Conservation (phyloP, 139 green algal species). For the Chlamydomonas asymmetrica region DNA sequence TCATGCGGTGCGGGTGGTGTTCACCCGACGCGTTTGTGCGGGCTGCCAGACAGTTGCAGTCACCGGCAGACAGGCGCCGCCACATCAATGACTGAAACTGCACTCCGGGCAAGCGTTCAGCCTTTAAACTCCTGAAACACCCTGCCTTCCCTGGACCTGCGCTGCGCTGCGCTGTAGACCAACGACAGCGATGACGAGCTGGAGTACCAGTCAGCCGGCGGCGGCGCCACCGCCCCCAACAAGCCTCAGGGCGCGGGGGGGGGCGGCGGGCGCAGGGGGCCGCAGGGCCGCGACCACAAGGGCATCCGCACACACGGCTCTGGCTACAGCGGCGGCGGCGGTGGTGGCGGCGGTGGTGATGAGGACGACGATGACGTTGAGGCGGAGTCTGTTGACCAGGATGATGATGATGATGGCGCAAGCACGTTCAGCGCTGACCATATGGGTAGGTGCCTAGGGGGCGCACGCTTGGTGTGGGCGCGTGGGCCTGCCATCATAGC, state of each 20-base stretch:
- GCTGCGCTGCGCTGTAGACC: conserved; percentile 15
- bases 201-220: conserved; percentile 44
- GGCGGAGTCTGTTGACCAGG: conserved; percentile 7
- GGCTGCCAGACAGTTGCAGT: no score
- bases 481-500: no score
- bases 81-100: no score
- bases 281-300: conserved; percentile 1
- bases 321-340: conserved; percentile 10
- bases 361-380: conserved; percentile 17
- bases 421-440: no score
- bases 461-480: no score
- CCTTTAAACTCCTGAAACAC: conserved; percentile 12
- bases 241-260: not conserved
- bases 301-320: not conserved
- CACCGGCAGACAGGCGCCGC: no score
- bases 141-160: not conserved
- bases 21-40: no score
- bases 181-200: conserved; percentile 53
- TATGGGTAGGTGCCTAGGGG: no score
- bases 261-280: not conserved
- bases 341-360: conserved; percentile 9
- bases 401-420: conserved; percentile 17
- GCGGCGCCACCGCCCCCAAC: not conserved
- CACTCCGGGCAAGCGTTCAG: no score
- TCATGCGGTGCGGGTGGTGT: no score